Evolutionary conservation across 345 rosid genomes (phyloP), one percentile per base, ranked within the genome.

Genomic region (Microthlaspi erraticum): DNA sequence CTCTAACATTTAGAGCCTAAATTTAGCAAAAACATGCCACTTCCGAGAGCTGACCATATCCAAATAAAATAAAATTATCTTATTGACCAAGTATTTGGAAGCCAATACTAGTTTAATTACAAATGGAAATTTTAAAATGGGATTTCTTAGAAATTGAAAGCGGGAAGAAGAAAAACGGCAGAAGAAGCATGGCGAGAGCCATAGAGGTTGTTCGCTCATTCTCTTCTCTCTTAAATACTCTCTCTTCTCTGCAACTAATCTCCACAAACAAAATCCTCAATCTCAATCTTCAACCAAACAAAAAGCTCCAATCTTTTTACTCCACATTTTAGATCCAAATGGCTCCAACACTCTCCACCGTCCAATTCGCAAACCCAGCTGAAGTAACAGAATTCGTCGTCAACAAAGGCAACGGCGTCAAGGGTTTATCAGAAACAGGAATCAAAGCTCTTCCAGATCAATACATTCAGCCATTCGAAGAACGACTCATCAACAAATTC

Each of bases 351-450:
- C 51, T 64, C 14, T 34, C 72, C 8, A 42, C 29, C 3, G 33
- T 49, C 0, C 61, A 73, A 2, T 38, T 81, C 41, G 31, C 81
- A 19, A 44, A 56, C 49, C 66, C 79, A 20, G 45, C 73, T 0
- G 68, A 60, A 44, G 39, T 79, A 11, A 64, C 73, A 48, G 85
- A 84, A 9, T 84, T 84, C 57, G 83, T 82, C 5, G 64, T 80
- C 38, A 60, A 65, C 65, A 79, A 77, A 76, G 81, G 80, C 23
- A 65, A 80, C 17, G 88, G 84, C 33, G 88, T 78, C 0, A 84
- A 80, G 76, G 86, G 85, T 74, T 70, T 84, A 2, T 78, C 81
- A 10, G 86, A 82, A 16, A 76, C 73, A 18, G 84, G 85, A 60
- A 66, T 82, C 53, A 68, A 78, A 68, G 34, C 53, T 37, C 83